phyloP scores from a whole-genome alignment of 2,329 filamentous ascomycete species.

The Hirsutella minnesotensis region DNA sequence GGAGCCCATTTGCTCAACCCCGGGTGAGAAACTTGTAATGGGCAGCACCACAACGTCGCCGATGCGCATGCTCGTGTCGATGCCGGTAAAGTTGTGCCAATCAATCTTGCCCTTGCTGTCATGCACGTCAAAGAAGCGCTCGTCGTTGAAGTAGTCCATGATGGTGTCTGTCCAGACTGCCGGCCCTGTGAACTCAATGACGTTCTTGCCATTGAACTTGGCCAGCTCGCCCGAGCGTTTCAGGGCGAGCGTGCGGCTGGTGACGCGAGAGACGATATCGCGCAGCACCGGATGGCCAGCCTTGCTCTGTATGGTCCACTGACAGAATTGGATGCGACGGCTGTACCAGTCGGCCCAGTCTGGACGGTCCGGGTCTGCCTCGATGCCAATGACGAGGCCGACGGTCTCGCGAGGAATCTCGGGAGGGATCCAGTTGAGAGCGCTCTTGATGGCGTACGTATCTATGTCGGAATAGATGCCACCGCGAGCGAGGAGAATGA shows the following conservation, averaged over 20 bases:
- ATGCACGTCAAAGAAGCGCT: constrained; percentile 72
- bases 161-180: constrained; percentile 89
- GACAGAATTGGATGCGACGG: constrained; percentile 91
- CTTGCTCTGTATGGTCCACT: constrained; percentile 97
- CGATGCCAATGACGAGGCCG: constrained; percentile 85
- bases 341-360: constrained; percentile 97
- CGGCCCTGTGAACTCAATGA: constrained; percentile 90
- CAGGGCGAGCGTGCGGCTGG: constrained; percentile 63
- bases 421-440: constrained; percentile 75
- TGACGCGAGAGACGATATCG: constrained; percentile 78
- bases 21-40: constrained; percentile 95
- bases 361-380: constrained; percentile 83
- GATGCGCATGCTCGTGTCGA: constrained; percentile 71
- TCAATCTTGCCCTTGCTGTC: constrained; percentile 63
- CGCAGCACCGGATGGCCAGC: constrained; percentile 85
- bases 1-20: constrained; percentile 86
- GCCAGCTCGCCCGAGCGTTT: constrained; percentile 57
- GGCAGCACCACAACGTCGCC: constrained; percentile 89
- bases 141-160: constrained; percentile 89
- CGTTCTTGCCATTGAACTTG: constrained; percentile 50
- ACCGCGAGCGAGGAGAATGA: constrained; percentile 50
- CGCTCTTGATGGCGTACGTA: constrained; percentile 72
- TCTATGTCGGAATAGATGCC: constrained; percentile 85
- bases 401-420: constrained; percentile 65
- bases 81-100: constrained; percentile 81